phyloP scores from a whole-genome alignment of 371 early-diverging fungal species.

The Mucor velutinosus region DNA sequence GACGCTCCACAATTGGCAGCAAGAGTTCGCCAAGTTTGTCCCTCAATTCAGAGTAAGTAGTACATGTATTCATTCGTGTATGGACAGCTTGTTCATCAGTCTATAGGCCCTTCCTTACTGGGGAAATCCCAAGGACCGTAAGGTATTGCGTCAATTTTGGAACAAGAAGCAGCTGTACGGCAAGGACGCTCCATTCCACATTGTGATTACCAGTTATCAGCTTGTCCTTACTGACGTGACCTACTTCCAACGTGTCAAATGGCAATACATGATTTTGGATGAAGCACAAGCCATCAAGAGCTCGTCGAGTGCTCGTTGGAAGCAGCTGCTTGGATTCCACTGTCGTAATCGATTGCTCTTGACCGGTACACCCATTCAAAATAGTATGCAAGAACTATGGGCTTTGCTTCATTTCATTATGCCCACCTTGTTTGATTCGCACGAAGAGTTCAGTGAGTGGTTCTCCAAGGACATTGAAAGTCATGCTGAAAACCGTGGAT shows the following conservation, averaged over 20 bases:
- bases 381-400: slow-evolving; percentile 95
- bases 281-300: slow-evolving; percentile 99
- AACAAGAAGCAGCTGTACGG: slow-evolving; percentile 75
- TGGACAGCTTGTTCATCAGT: not conserved
- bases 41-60: slow-evolving; percentile 79
- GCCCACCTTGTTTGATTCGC: slow-evolving; percentile 97
- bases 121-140: slow-evolving; percentile 91
- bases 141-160: slow-evolving; percentile 85
- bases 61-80: not conserved
- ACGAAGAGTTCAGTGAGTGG: slow-evolving; percentile 95
- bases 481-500: slow-evolving; percentile 85
- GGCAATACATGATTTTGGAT: slow-evolving; percentile 99
- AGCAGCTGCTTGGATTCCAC: slow-evolving; percentile 89
- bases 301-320: slow-evolving; percentile 90
- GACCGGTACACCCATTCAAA: slow-evolving; percentile 98
- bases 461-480: slow-evolving; percentile 95
- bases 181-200: slow-evolving; percentile 88
- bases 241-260: slow-evolving; percentile 88
- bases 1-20: slow-evolving; percentile 98
- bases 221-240: slow-evolving; percentile 87
- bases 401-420: slow-evolving; percentile 98
- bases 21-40: slow-evolving; percentile 91
- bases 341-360: slow-evolving; percentile 92
- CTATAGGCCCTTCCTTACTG: slow-evolving; percentile 82
- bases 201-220: slow-evolving; percentile 95